Evolutionary conservation across 352 stramenopile species (phyloP).

Genomic region (Phytophthora cryptogea): DNA sequence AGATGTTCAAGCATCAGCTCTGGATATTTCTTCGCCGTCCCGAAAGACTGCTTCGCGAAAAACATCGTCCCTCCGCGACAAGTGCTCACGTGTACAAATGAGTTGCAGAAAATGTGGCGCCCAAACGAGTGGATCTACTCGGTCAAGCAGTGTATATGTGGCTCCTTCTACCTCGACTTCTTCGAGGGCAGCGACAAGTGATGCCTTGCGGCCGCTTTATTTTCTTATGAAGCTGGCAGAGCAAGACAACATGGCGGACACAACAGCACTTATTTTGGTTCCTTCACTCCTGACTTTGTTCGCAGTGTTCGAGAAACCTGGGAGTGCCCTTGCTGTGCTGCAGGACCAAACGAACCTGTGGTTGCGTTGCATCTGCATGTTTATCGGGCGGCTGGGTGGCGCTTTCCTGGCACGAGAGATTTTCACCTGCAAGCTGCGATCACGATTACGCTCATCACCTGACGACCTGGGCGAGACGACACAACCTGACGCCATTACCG

Average conservation of each 20-base stretch:
- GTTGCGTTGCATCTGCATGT: slow-evolving; percentile 88
- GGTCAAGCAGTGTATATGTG: slow-evolving; percentile 10
- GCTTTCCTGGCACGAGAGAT: slow-evolving; percentile 83
- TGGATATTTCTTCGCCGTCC: slow-evolving; percentile 22
- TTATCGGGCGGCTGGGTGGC: slow-evolving; percentile 69
- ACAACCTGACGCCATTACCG: slow-evolving; percentile 27
- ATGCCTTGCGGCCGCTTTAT: slow-evolving; percentile 70
- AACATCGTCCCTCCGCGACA: slow-evolving; percentile 23
- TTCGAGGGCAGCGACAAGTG: slow-evolving; percentile 27
- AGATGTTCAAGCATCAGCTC: slow-evolving; percentile 20
- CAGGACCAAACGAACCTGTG: slow-evolving; percentile 80
- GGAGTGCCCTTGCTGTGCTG: slow-evolving; percentile 59
- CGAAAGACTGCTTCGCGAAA: slow-evolving; percentile 18
- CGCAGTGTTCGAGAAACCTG: slow-evolving; percentile 75
- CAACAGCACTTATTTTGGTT: slow-evolving; percentile 83
- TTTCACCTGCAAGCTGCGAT: slow-evolving; percentile 83
- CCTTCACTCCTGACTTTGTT: slow-evolving; percentile 79
- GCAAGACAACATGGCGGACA: slow-evolving; percentile 90
- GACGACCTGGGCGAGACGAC: slow-evolving; percentile 26
- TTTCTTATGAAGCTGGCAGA: slow-evolving; percentile 90
- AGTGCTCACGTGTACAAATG: slow-evolving; percentile 33
- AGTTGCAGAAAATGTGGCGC: slow-evolving; percentile 33
- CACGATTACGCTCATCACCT: slow-evolving; percentile 44
- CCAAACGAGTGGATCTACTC: slow-evolving; percentile 13
- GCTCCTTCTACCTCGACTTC: neutral